Percentiles rank a stretch among this genome's conserved stretches.
These are phyloP conservation scores for Suillus bovinus DNA, from an alignment of 768 basidiomycete species.

Conservation along the genomic window DNA sequence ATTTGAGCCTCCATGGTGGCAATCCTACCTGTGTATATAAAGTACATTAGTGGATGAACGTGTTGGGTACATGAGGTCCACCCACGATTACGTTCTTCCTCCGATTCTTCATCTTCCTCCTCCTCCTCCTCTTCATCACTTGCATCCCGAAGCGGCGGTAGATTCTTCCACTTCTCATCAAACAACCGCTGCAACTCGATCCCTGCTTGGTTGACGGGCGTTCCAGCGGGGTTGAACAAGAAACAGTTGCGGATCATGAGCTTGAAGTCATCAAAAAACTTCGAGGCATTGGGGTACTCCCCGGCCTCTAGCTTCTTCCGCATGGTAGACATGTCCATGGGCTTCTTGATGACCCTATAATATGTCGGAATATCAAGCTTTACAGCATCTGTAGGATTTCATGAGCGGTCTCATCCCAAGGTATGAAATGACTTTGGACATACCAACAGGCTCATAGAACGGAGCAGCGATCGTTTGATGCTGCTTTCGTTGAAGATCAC, in stretches of 20 bases:
- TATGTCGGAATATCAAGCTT: slow-evolving; percentile 83
- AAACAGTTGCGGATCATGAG: slow-evolving; percentile 95
- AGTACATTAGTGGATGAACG: slow-evolving; percentile 18
- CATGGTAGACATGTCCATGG: slow-evolving; percentile 95
- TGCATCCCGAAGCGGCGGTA: slow-evolving; percentile 61
- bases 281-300: slow-evolving; percentile 74
- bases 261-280: slow-evolving; percentile 90
- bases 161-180: slow-evolving; percentile 85
- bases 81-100: slow-evolving; percentile 67
- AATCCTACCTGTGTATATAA: slow-evolving; percentile 59
- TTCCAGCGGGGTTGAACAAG: slow-evolving; percentile 86
- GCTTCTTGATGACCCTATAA: slow-evolving; percentile 85
- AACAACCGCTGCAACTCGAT: slow-evolving; percentile 84
- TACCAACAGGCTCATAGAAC: slow-evolving; percentile 94
- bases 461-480: slow-evolving; percentile 71
- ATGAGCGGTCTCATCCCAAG: no score
- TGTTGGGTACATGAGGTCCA: neutral
- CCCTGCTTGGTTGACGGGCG: slow-evolving; percentile 85
- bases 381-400: slow-evolving; percentile 58
- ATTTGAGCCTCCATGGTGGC: slow-evolving; percentile 81
- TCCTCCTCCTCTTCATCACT: slow-evolving; percentile 66
- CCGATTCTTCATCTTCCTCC: slow-evolving; percentile 62
- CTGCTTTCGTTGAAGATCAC: slow-evolving; percentile 78
- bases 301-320: slow-evolving; percentile 76
- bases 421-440: slow-evolving; percentile 32